A percentile compares a stretch with the other conserved stretches of the same genome.
These are phyloP conservation scores for Aspergillus conjunctus DNA, from an alignment of 495 filamentous ascomycete genomes.

Conservation along the genomic window DNA sequence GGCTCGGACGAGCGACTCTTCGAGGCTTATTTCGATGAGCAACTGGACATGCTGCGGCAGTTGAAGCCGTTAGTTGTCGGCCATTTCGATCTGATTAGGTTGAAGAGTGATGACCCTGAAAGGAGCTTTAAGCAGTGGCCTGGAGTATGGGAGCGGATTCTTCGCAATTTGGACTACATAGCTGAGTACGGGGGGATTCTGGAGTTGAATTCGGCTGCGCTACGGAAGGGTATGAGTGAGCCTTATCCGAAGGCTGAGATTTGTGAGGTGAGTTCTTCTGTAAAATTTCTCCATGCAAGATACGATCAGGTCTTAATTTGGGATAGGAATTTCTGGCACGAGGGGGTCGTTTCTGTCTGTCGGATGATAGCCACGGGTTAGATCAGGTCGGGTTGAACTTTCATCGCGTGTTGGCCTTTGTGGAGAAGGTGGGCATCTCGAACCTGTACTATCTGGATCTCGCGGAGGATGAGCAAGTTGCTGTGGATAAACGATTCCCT, in stretches of 20 bases:
- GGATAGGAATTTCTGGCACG: constrained; percentile 58
- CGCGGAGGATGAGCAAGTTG: constrained; percentile 22
- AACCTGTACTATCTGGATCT: constrained; percentile 45
- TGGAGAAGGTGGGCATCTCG: constrained; percentile 50
- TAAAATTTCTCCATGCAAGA: background rate
- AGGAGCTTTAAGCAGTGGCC: constrained; percentile 54
- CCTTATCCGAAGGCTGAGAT: constrained; percentile 84
- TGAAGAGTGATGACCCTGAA: constrained; percentile 71
- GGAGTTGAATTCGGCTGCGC: constrained; percentile 82
- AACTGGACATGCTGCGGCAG: constrained; percentile 75
- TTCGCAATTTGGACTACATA: constrained; percentile 73
- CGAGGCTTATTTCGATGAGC: constrained; percentile 82
- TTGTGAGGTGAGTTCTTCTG: constrained; percentile 61
- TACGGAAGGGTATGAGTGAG: constrained; percentile 88
- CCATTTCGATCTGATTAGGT: constrained; percentile 88
- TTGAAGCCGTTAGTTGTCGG: constrained; percentile 80
- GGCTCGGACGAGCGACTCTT: constrained; percentile 72
- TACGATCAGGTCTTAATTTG: constrained; percentile 16
- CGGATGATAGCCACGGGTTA: constrained; percentile 87
- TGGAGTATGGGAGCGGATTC: constrained; percentile 70
- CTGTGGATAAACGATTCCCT: constrained; percentile 46
- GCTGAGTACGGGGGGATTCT: constrained; percentile 75
- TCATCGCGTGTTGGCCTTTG: constrained; percentile 59
- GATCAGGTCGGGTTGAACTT: constrained; percentile 78
- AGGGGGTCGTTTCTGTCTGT: constrained; percentile 82